phyloP scores from a whole-genome alignment of 345 rosid species.

The Leavenworthia alabamica region DNA sequence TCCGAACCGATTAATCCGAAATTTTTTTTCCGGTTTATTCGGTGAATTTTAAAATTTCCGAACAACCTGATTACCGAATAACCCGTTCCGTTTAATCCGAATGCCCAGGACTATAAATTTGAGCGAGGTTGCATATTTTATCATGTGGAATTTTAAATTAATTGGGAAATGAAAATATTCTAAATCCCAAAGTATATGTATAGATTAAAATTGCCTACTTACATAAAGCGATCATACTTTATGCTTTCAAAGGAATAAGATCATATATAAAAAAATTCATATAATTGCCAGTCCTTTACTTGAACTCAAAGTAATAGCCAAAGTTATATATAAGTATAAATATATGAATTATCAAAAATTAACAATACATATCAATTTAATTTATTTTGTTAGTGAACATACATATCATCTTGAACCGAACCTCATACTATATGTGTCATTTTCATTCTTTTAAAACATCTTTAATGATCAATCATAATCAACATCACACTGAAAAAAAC shows the following conservation, averaged over 20 bases:
- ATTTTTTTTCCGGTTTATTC: too few species aligned
- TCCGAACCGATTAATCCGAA: too few species aligned
- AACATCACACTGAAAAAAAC: not conserved
- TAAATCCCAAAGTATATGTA: constrained; percentile 6
- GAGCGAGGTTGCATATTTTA: not conserved
- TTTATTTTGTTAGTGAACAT: not conserved
- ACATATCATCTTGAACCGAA: not conserved
- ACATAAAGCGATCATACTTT: not conserved
- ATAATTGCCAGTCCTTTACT: constrained; percentile 17
- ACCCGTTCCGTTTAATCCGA: too few species aligned
- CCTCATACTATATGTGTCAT: not conserved
- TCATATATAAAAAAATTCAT: too few species aligned
- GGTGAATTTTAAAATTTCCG: too few species aligned
- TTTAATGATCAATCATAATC: not conserved
- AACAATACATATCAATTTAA: not conserved
- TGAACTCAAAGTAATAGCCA: constrained; percentile 11
- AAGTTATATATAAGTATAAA: constrained; percentile 3
- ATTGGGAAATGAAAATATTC: not conserved
- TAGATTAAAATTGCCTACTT: not conserved
- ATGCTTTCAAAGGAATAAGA: constrained; percentile 9
- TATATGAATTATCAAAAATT: constrained; percentile 5
- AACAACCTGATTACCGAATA: too few species aligned
- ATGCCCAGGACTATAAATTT: too few species aligned
- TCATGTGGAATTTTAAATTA: not conserved
- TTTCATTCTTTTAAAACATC: not conserved